Base-by-base conservation (phyloP, 768 basidiomycete species). In the Lentinula lateritia region DNA sequence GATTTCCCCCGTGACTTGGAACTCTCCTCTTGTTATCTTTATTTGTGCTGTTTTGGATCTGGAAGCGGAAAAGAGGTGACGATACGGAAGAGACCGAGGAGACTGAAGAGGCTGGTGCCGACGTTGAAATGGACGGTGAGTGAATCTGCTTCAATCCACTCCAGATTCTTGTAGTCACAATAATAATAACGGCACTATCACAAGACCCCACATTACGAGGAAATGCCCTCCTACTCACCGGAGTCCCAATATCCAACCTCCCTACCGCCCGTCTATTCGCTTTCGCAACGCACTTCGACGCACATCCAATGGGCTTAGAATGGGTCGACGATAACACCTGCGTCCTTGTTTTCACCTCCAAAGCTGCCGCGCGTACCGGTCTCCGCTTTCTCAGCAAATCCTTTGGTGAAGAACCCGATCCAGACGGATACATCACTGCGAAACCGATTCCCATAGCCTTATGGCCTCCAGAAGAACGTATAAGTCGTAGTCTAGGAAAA, bases 291-390 rank as follows among this genome's bases (percentile, higher is more conserved):
- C 88, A 93, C 66, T 92, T 90, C 67, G 87, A 89, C 52, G 79
- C 85, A 0, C 78, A 82, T 18, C 92, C 92, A 0, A 80, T 91
- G 64, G 92, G 82, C 7, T 75, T 94, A 7, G 92, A 94, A 74
- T 94, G 92, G 92, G 81, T 94, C 18, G 86, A 92, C 70, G 92
- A 94, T 73, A 87, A 77, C 23, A 92, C 89, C 28, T 93, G 90
- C 66, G 81, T 94, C 3, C 76, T 93, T 55, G 88, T 94, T 46
- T 94, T 92, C 69, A 73, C 80, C 6, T 79, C 83, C 42, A 83
- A 79, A 55, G 63, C 74, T 41, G 71, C 77, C 12, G 90, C 90
- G 12, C 79, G 81, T 28, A 66, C 73, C 1, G 87, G 83, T 1
- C 79, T 81, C 65, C 72, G 75, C 10, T 68, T 67, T 20, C 78